A percentile compares a stretch with the other conserved stretches of the same genome.
Evolutionary conservation across 306 rosid species (phyloP).

Genomic region (Citrullus mucosospermus): DNA sequence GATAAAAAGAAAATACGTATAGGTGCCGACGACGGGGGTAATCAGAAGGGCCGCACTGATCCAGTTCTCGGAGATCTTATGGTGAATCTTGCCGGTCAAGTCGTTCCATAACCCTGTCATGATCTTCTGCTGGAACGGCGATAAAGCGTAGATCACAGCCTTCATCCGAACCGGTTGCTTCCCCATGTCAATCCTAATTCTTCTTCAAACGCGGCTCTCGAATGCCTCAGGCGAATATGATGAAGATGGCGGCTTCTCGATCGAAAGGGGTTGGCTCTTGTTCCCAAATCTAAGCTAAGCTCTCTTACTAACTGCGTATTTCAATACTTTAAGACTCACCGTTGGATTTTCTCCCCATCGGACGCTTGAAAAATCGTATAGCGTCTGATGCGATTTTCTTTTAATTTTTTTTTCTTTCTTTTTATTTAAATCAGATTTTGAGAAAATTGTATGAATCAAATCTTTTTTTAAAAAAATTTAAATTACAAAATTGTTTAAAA

Average conservation of each 20-base stretch:
- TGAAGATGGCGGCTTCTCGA: background rate
- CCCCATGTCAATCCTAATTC: slow-evolving; percentile 33
- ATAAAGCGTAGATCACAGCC: slow-evolving; percentile 64
- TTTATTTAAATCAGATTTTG: too few relatives aligned
- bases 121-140: slow-evolving; percentile 90
- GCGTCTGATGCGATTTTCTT: background rate
- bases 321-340: background rate
- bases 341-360: slow-evolving; percentile 2
- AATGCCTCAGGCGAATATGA: background rate
- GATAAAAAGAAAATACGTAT: slow-evolving; percentile 25
- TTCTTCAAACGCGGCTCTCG: background rate
- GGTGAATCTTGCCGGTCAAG: slow-evolving; percentile 58
- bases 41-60: slow-evolving; percentile 56
- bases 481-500: too few relatives aligned
- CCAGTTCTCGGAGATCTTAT: slow-evolving; percentile 91
- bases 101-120: slow-evolving; percentile 81
- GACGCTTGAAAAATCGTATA: background rate
- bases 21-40: slow-evolving; percentile 45
- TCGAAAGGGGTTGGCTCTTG: background rate
- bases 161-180: slow-evolving; percentile 57
- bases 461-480: too few relatives aligned
- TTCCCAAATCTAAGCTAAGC: background rate
- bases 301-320: background rate
- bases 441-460: too few relatives aligned
- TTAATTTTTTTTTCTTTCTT: too few relatives aligned